Percentiles rank a stretch among this genome's conserved stretches.
These are phyloP conservation scores for Zasmidium citrigriseum DNA, from an alignment of 2,329 filamentous ascomycete species.

Conservation along the genomic window DNA sequence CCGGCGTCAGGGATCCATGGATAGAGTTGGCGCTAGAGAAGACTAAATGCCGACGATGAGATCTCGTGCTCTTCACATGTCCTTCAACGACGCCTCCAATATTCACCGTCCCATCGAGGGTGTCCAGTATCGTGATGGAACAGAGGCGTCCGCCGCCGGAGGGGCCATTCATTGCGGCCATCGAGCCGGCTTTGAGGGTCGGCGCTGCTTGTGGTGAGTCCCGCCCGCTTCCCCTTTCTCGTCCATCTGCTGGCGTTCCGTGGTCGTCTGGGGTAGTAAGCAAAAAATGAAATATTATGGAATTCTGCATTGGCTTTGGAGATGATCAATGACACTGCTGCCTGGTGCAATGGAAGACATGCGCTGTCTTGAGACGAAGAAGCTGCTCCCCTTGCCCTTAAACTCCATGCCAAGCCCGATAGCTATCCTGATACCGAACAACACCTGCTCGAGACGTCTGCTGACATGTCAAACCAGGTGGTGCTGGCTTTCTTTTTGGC, in stretches of 20 bases:
- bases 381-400: neutral
- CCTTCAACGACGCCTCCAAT: neutral
- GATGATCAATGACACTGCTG: neutral
- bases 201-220: slow-evolving; percentile 36
- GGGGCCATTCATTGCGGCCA: slow-evolving; percentile 24
- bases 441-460: neutral
- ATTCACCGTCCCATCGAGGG: neutral
- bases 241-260: too few relatives aligned
- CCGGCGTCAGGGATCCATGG: neutral
- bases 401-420: neutral
- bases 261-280: too few relatives aligned
- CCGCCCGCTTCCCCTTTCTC: slow-evolving; percentile 4
- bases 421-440: neutral
- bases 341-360: neutral
- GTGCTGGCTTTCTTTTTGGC: slow-evolving; percentile 63
- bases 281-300: too few relatives aligned
- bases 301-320: too few relatives aligned
- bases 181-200: slow-evolving; percentile 35
- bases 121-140: neutral
- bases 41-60: neutral
- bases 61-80: neutral
- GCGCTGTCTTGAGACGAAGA: neutral
- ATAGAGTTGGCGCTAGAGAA: neutral
- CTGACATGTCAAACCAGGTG: slow-evolving; percentile 45
- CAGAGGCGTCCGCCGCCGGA: slow-evolving; percentile 8